phyloP scores from a whole-genome alignment of 441 rosid species.

The Raphanus hybrid region DNA sequence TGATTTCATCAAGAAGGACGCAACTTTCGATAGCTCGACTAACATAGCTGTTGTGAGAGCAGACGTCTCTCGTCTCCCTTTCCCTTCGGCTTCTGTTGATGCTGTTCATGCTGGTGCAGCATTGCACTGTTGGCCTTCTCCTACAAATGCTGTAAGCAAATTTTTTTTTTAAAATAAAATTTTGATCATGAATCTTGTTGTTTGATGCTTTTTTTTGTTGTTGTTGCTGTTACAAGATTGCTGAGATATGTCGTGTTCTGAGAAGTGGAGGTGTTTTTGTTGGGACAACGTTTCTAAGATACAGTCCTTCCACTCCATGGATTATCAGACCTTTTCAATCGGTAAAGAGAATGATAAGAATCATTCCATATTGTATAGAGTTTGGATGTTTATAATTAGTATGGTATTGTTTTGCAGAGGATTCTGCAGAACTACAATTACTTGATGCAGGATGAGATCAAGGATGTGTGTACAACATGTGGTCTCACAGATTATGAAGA shows the following conservation, averaged over 20 bases:
- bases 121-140: constrained; percentile 93
- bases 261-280: constrained; percentile 91
- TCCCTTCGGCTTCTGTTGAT: constrained; percentile 76
- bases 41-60: constrained; percentile 92
- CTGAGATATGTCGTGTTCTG: constrained; percentile 84
- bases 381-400: constrained; percentile 3
- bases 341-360: constrained; percentile 48
- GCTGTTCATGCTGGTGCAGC: constrained; percentile 98
- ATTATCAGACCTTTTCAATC: constrained; percentile 54
- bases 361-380: background rate
- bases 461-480: constrained; percentile 77
- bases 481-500: constrained; percentile 75
- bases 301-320: constrained; percentile 62
- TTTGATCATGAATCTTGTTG: constrained; percentile 17
- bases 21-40: constrained; percentile 53
- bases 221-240: constrained; percentile 53
- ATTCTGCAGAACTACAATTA: constrained; percentile 54
- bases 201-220: background rate
- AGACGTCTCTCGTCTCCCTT: constrained; percentile 89
- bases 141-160: constrained; percentile 77
- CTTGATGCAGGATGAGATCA: constrained; percentile 76
- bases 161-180: background rate
- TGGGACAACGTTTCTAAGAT: constrained; percentile 85
- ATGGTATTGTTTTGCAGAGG: constrained; percentile 51
- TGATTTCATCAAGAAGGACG: constrained; percentile 76